phyloP scores from a whole-genome alignment of 2,329 filamentous ascomycete species.

The Zalaria sp. region DNA sequence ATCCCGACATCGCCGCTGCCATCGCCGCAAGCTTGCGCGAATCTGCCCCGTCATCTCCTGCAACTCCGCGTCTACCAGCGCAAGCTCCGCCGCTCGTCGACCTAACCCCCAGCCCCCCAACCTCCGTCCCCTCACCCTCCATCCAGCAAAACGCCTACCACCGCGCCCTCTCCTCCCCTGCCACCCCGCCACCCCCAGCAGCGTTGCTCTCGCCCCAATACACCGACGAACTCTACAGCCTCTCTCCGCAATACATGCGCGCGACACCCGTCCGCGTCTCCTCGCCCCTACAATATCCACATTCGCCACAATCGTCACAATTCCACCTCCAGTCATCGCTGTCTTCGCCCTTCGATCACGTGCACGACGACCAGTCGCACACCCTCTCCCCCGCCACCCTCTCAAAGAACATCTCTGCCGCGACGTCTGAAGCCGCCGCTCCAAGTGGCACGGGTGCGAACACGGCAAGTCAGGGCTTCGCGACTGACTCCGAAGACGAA shows the following conservation, averaged over 20 bases:
- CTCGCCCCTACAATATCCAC: conserved; percentile 6
- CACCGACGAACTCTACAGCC: conserved; percentile 17
- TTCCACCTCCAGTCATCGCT: background rate
- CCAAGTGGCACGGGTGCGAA: no score
- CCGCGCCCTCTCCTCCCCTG: conserved; percentile 10
- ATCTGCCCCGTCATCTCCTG: conserved; percentile 7
- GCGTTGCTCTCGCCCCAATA: conserved; percentile 3
- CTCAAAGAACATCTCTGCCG: no score
- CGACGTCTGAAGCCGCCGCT: no score
- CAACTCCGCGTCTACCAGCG: conserved; percentile 13
- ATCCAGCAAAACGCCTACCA: conserved; percentile 7
- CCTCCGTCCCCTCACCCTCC: conserved; percentile 2
- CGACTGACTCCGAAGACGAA: background rate
- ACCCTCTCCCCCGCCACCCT: no score
- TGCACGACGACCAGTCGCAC: no score
- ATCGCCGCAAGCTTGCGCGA: conserved; percentile 18
- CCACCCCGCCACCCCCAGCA: conserved; percentile 6
- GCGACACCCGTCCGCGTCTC: conserved; percentile 14
- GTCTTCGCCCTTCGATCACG: background rate
- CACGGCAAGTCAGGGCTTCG: no score
- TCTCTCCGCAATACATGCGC: conserved; percentile 18
- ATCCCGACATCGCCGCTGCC: conserved; percentile 16
- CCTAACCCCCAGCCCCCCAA: conserved; percentile 11
- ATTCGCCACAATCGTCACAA: conserved; percentile 3
- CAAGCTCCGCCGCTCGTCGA: conserved; percentile 4